Conservation (phyloP, 805 yeast species). For the Candida railenensis region DNA sequence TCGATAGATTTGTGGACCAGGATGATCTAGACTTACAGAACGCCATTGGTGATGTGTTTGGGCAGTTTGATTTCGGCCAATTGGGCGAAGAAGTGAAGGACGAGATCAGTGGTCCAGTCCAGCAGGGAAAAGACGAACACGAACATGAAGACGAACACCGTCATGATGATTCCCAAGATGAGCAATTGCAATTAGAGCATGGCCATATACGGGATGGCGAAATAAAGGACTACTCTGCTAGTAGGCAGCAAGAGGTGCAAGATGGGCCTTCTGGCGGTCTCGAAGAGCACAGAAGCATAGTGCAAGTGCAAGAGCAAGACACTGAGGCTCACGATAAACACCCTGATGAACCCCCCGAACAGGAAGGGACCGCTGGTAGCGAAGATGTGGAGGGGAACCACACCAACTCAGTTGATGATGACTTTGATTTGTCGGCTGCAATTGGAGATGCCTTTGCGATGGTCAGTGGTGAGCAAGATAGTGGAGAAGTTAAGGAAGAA, state of each 20-base stretch:
- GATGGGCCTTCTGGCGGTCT: neutral
- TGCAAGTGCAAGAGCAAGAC: too few species aligned
- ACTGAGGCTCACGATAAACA: neutral
- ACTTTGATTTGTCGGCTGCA: slow-evolving; percentile 14
- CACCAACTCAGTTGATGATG: too few species aligned
- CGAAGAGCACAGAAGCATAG: neutral
- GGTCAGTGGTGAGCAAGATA: neutral
- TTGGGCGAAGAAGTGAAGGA: neutral
- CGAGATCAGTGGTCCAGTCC: neutral
- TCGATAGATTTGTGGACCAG: slow-evolving; percentile 4
- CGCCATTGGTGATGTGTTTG: slow-evolving; percentile 40
- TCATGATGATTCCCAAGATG: neutral
- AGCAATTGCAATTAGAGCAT: neutral
- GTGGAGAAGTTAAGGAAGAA: neutral
- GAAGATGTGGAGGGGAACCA: neutral
- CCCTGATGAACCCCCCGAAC: neutral
- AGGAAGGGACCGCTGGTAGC: neutral
- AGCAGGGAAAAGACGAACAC: neutral
- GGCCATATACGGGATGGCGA: too few species aligned
- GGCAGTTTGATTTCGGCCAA: slow-evolving; percentile 24
- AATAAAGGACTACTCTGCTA: too few species aligned
- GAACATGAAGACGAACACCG: neutral
- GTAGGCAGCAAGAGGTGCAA: neutral
- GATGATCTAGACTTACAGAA: slow-evolving; percentile 28
- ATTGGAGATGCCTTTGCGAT: slow-evolving; percentile 12